Evolutionary conservation across 768 basidiomycete species (phyloP), one percentile per base, ranked within the genome.

Genomic region (Tricholoma bakamatsutake): DNA sequence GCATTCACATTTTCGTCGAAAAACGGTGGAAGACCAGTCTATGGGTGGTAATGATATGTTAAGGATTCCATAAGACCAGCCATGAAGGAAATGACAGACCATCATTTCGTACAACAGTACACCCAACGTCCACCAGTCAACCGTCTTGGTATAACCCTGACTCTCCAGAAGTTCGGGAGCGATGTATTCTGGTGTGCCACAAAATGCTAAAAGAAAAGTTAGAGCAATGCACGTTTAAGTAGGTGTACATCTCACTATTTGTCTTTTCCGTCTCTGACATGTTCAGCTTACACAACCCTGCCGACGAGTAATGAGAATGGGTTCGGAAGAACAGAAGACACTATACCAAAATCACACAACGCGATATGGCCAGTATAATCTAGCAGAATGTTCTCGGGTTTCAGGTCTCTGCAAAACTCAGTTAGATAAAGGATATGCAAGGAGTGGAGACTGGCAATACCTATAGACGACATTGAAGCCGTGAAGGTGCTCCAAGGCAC

Each of bases 321-420:
- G 35, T 11, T n/a, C 17, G 13, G 34, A 7, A 43, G n/a, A 35
- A 21, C 30, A 39, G 24, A 52, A 43, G 52, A 45, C 30, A 30
- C 46, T 72, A 21, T 62, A 77, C 93, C 96, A 66, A 99, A 99
- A 70, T 99, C 96, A 66, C 96, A 99, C 33, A 99, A 75, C 1
- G 96, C 95, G 61, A 99, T 98, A 65, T 99, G 96, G 8, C 96
- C 96, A 0, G 94, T 95, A 64, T 96, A 98, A 71, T 98, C 96
- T 49, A 99, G 75, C 4, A 99, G 75, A 66, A 98, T 99, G 69
- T 99, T 99, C 72, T 99, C 96, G 11, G 96, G 96, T 67, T 99
- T 99, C 61, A 99, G 74, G 69, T 99, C 96, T 45, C 91, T 92
- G 65, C 9, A 30, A 30, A 24, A 18, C 51, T 46, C 51, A 51